Base-by-base conservation (phyloP, 208 protist species). In the Angomonas deanei region DNA sequence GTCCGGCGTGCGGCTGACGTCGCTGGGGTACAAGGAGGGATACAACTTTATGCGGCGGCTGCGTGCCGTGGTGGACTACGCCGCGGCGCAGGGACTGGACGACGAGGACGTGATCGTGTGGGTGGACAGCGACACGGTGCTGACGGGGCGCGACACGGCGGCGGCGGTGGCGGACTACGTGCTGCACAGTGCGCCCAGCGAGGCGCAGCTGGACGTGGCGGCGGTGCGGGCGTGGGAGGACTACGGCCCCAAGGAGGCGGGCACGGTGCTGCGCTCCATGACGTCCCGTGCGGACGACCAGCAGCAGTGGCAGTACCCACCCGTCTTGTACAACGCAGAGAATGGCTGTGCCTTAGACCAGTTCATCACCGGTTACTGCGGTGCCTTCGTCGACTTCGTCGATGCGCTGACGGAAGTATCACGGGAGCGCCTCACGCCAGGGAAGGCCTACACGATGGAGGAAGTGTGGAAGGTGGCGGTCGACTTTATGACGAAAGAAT, bases 151-250 rank as follows among this genome's bases (percentile, higher is more conserved):
- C 5, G 74, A 74, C 13, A 28, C 71, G 46, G 57, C 53, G n/a
- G n/a, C n/a, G n/a, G 68, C 66, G 36, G 19, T 80, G 52, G 64
- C 58, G 26, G 68, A 72, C 52, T 80, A 75, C 42, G 50, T 64
- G 15, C 60, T 33, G 23, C 64, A 61, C 50, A 69, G 68, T 17
- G 61, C 74, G 19, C 24, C 63, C 27, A 30, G 48, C 19, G 61
- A 68, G 59, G 68, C 54, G 10, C 47, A 32, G 19, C 61, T 80
- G 1, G 70, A 74, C 50, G 64, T 74, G 5, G 68, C 61, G 11
- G 70, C 70, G 10, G 74, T 80, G 42, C 68, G 74, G 17, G 69
- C 68, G 24, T 78, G 73, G 73, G 73, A 78, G 38, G 73, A 78
- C 38, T 78, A 74, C 27, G 74, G 74, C 17, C 64, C 70, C 36